phyloP scores from a whole-genome alignment of 1,284 basidiomycete genomes.

The Ganoderma multipileum region DNA sequence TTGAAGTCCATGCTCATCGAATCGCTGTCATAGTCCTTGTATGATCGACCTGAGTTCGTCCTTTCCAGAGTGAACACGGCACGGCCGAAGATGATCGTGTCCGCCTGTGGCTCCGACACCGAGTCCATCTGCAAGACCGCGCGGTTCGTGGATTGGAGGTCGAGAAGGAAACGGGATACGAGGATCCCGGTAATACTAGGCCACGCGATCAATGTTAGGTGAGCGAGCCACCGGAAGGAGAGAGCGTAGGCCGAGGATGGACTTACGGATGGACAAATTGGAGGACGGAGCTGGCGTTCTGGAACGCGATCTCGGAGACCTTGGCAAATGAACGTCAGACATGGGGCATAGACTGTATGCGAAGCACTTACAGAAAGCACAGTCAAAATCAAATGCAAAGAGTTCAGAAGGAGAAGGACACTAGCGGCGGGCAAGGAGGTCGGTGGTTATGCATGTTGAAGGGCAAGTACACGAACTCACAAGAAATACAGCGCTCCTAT shows the following conservation, averaged over 20 bases:
- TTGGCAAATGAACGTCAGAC: background rate
- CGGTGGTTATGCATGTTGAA: background rate
- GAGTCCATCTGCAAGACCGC: background rate
- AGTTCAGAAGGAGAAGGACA: conserved; percentile 1
- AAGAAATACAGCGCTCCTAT: conserved; percentile 11
- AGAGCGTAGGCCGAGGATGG: too few relatives aligned
- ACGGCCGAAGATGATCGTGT: conserved; percentile 1
- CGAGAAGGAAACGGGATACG: conserved; percentile 16
- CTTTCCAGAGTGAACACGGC: background rate
- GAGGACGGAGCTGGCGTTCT: conserved; percentile 8
- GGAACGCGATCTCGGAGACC: background rate
- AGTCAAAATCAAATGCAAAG: conserved; percentile 5
- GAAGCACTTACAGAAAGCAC: conserved; percentile 6
- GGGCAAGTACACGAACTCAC: background rate
- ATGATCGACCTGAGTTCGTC: background rate
- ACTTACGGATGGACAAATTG: conserved; percentile 14
- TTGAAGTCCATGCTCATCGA: background rate
- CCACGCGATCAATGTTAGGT: background rate
- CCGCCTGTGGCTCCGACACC: background rate
- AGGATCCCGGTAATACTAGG: conserved; percentile 14
- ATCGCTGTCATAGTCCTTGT: background rate
- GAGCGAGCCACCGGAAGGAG: background rate
- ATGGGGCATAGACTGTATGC: background rate
- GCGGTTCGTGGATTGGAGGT: conserved; percentile 13
- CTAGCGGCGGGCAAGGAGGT: background rate